Conservation (phyloP, 2,329 filamentous ascomycete species). For the Aspergillus neotritici region DNA sequence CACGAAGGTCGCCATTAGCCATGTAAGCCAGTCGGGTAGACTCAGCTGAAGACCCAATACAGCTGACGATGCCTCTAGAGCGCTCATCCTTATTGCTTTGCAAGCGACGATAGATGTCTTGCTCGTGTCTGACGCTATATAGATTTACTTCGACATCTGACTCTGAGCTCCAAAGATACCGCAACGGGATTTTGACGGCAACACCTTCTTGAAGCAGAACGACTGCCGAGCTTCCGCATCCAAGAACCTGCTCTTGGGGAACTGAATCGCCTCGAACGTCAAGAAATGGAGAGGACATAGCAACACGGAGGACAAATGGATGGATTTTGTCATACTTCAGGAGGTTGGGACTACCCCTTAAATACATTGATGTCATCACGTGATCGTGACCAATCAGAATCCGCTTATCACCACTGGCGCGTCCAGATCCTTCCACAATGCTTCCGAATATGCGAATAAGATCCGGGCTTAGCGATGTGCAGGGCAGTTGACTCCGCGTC, state of each 20-base stretch:
- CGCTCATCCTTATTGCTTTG: constrained; percentile 6
- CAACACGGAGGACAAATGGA: not conserved
- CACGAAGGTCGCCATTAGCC: constrained; percentile 21
- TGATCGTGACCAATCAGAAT: too few relatives aligned
- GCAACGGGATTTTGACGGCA: constrained; percentile 17
- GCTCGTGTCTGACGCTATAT: constrained; percentile 12
- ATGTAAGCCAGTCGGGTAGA: constrained; percentile 19
- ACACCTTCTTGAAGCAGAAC: constrained; percentile 11
- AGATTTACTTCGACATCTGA: constrained; percentile 14
- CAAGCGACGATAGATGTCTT: constrained; percentile 18
- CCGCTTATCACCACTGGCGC: too few relatives aligned
- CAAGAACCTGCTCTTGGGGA: constrained; percentile 10
- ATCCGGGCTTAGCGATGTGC: constrained; percentile 1
- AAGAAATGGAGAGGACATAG: constrained; percentile 12
- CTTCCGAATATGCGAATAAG: too few relatives aligned
- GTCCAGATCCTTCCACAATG: too few relatives aligned
- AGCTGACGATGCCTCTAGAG: constrained; percentile 15
- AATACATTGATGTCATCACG: not conserved
- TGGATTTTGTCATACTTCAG: too few relatives aligned
- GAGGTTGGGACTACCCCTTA: too few relatives aligned
- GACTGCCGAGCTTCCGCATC: constrained; percentile 12
- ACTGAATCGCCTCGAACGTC: constrained; percentile 11
- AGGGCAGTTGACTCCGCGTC: not conserved
- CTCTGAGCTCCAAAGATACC: constrained; percentile 11
- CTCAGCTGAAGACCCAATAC: constrained; percentile 10